Percentiles rank a stretch among this genome's conserved stretches.
These are phyloP conservation scores for Cladosporium sp. DNA, from an alignment of 2,329 filamentous ascomycete genomes.

Conservation along the genomic window DNA sequence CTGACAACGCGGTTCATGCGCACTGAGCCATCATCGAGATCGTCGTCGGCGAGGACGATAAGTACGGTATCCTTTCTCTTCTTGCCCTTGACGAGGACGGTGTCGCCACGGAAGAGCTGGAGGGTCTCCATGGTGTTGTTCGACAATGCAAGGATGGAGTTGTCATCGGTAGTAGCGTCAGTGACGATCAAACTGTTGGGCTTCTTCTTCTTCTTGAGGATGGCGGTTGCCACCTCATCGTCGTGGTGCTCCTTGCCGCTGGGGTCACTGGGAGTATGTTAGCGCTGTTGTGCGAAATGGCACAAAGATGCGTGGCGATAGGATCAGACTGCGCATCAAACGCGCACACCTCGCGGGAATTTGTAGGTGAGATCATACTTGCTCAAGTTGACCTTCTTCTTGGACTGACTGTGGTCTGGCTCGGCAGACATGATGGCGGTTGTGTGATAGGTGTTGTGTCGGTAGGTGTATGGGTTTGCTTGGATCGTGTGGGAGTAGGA, in stretches of 20 bases:
- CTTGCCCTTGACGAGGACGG: conserved; percentile 97
- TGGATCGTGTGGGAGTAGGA: neutral
- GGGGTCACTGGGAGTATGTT: conserved; percentile 23
- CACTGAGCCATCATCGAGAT: conserved; percentile 93
- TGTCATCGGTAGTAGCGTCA: conserved; percentile 98
- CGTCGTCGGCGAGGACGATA: conserved; percentile 95
- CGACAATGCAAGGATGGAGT: conserved; percentile 96
- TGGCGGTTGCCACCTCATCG: conserved; percentile 90
- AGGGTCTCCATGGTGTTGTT: conserved; percentile 99
- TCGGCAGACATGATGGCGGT: conserved; percentile 45
- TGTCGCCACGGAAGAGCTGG: conserved; percentile 97
- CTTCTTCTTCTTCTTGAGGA: conserved; percentile 99
- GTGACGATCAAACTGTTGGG: conserved; percentile 98
- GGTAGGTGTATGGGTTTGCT: conserved; percentile 1
- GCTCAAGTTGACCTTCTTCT: conserved; percentile 47
- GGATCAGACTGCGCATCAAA: conserved; percentile 7
- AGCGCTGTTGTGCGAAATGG: conserved; percentile 75
- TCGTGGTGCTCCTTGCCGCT: conserved; percentile 53
- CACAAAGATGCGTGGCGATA: conserved; percentile 44
- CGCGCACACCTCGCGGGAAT: neutral
- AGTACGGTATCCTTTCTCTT: conserved; percentile 99
- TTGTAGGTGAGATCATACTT: conserved; percentile 33
- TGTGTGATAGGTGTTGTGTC: neutral
- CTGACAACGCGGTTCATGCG: conserved; percentile 98
- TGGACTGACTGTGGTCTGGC: conserved; percentile 40